Base-by-base conservation (phyloP, 2,329 filamentous ascomycete species). In the Amphichorda felina region DNA sequence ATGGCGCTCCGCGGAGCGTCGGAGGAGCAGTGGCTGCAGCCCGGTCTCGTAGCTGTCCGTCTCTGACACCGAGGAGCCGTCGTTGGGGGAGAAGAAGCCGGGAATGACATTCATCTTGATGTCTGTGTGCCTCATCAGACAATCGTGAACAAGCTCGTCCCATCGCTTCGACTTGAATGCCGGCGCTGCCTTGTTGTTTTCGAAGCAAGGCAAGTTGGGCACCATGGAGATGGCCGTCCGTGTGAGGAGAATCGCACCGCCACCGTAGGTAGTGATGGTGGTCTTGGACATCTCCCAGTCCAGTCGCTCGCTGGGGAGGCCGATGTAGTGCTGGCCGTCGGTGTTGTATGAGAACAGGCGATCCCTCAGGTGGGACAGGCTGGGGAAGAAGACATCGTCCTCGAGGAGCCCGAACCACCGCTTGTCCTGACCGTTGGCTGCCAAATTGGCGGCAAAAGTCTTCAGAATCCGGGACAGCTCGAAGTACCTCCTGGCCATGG, bases 311-410 rank as follows among this genome's bases (percentile, higher is more conserved):
- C 61, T 63, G 0, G 65, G 64, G 2, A 66, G 46, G 11, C 62
- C 63, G 11, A 68, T 38, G 42, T 61, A 66, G 11, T 60, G 39
- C 32, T 56, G 49, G 6, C 53, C 40, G 7, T 41, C 43, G 1
- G 53, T 40, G 32, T 58, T 50, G 37, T 59, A 59, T 1, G 45
- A 36, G n/a, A 47, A 48, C 3, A 69, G 53, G 5, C 51, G 54
- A 18, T 53, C 43, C 4, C 63, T 45, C 8, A 69, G 55, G 29
- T 54, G 49, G 1, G 50, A 46, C 22, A 66, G 44, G 26, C 57
- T 59, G 1, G 64, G 63, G 32, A 69, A 55, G 44, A 68, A 68
- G 33, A 66, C 50, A 36, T 61, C 56, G 41, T 68, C 63, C 22
- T 69, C 65, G 2, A 68, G 42, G 2, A 68, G 48, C 1, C 55